Conservation (phyloP, 2,329 filamentous ascomycete species). For the Davidsoniella virescens region DNA sequence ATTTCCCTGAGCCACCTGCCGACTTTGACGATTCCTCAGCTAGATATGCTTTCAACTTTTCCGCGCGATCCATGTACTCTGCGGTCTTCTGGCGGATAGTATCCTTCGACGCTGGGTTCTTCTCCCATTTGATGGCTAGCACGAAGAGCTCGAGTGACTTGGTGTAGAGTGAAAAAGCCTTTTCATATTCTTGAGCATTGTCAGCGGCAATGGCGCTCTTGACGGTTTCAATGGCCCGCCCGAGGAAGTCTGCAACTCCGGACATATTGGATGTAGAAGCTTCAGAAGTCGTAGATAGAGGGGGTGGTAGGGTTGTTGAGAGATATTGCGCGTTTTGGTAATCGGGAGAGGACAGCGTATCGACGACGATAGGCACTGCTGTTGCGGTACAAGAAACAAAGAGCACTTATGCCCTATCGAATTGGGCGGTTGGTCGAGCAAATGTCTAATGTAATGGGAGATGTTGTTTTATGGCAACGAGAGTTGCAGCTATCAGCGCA, state of each 20-base stretch:
- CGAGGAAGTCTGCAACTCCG: conserved; percentile 67
- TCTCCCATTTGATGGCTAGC: conserved; percentile 98
- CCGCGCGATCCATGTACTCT: conserved; percentile 96
- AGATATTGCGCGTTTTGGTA: not conserved
- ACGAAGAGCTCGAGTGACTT: conserved; percentile 94
- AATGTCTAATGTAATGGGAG: no score
- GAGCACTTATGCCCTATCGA: no score
- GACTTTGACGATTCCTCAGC: conserved; percentile 57
- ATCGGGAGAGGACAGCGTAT: no score
- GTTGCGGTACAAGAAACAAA: no score
- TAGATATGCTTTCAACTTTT: conserved; percentile 90
- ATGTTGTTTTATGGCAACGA: no score
- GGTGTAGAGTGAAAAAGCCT: conserved; percentile 93
- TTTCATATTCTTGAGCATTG: conserved; percentile 89
- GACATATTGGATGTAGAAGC: conserved; percentile 10
- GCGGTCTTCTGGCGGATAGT: conserved; percentile 91
- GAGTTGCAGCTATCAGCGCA: no score
- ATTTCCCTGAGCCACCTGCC: conserved; percentile 30
- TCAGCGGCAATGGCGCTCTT: conserved; percentile 96
- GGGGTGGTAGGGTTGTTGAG: not conserved
- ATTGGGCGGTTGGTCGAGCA: no score
- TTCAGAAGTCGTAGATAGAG: not conserved
- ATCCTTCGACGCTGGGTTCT: conserved; percentile 91
- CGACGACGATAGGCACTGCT: no score
- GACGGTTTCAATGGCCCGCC: conserved; percentile 88